Percentiles rank a stretch among this genome's conserved stretches.
These are phyloP conservation scores for Barbarea vulgaris DNA, from an alignment of 345 rosid genomes.

Conservation along the genomic window DNA sequence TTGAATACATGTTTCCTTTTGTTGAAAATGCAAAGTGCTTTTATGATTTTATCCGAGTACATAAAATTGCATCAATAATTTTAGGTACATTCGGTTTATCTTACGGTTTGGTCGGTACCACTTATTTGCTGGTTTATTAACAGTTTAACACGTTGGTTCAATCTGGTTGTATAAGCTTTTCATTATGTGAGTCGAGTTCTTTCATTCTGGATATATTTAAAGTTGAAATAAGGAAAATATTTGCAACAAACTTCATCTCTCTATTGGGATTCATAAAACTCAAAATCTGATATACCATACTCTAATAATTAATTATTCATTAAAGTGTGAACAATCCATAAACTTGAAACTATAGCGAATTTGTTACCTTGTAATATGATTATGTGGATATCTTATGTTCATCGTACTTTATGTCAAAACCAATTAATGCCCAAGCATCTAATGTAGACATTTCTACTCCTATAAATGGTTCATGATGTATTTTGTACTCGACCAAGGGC, in stretches of 20 bases:
- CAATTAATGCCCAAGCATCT: not conserved
- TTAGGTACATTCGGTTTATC: not conserved
- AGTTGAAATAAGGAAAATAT: not conserved
- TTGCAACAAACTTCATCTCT: not conserved
- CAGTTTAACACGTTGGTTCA: not conserved
- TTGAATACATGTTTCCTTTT: constrained; percentile 3
- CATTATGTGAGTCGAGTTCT: not conserved
- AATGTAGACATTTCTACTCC: not conserved
- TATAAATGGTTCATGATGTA: not conserved
- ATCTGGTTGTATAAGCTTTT: not conserved
- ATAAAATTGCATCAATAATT: not conserved
- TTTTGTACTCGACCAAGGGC: not conserved
- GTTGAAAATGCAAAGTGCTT: not conserved
- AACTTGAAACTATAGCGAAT: not conserved
- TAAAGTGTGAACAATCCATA: not conserved
- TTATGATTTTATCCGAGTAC: not conserved
- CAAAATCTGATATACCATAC: not conserved
- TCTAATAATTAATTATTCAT: not conserved
- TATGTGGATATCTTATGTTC: not conserved
- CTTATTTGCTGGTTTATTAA: not conserved
- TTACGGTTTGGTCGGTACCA: not conserved
- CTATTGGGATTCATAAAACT: not conserved
- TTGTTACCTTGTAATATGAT: not conserved
- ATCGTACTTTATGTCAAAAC: not conserved
- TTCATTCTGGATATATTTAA: not conserved